Evolutionary conservation across 2,329 filamentous ascomycete genomes (phyloP), one percentile per base, ranked within the genome.

Genomic region (Pyricularia sp.): DNA sequence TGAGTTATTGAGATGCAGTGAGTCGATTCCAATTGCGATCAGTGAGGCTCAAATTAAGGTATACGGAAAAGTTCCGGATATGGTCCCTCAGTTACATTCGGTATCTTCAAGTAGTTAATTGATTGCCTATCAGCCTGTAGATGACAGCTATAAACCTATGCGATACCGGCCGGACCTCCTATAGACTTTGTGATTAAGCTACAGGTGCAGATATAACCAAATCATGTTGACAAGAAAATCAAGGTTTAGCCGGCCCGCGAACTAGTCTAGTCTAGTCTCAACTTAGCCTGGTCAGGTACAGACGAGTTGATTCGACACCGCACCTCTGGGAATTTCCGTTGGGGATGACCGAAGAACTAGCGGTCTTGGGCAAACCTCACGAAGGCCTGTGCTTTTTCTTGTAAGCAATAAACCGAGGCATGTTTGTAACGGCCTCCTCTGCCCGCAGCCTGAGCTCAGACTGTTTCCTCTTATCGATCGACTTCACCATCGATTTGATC

Each of bases 361-460:
- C 11, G 25, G 9, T 25, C 55, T 25, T 7, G n/a, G 12, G n/a
- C 23, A 23, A 59, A 61, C 58, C 59, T 63, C 59, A 63, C 6
- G 59, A 26, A 20, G 59, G 59, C 26, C 59, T 26, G 70, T 88
- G 80, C 77, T 87, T 87, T 78, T 82, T 84, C 80, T 91, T 91
- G 75, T 91, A 91, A 69, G 82, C 78, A 72, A 91, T 79, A 75
- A 91, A 91, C 68, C 87, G 81, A 33, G 75, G 78, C 71, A 91
- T 77, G 74, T 91, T 91, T 73, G 89, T 72, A 2, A 84, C 77
- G 0, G 80, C 86, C 77, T 91, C 88, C 71, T 91, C 88, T 0
- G 85, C 85, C 68, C 87, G 81, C 9, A 78, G 77, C 68, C 88
- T 82, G 74, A 91, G 75, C 78, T 90, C 88, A 0, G 79, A 74